A percentile compares a stretch with the other conserved stretches of the same genome.
Evolutionary conservation across 495 filamentous ascomycete genomes (phyloP).

Genomic region (Penicillium simplicissimum): DNA sequence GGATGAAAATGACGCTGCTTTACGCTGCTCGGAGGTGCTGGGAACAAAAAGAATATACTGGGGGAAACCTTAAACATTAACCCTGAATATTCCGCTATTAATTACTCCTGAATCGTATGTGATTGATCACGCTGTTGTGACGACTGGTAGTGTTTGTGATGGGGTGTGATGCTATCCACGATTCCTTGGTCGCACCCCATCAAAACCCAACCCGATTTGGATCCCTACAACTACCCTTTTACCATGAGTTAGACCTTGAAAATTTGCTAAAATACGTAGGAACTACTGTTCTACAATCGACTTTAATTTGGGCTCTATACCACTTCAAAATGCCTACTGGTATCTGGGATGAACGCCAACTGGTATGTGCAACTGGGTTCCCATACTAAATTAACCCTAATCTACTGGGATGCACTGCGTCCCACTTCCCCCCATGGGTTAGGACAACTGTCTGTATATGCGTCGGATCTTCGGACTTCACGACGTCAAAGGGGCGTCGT

Average conservation of each 20-base stretch:
- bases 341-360: not conserved
- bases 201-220: not conserved
- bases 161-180: not conserved
- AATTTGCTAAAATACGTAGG: not conserved
- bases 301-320: not conserved
- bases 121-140: no score
- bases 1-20: no score
- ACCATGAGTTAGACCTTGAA: not conserved
- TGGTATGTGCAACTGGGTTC: not conserved
- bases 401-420: not conserved
- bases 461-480: no score
- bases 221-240: not conserved
- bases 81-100: no score
- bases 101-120: no score
- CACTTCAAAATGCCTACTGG: not conserved
- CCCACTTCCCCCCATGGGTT: not conserved
- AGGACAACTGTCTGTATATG: no score
- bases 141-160: no score
- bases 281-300: not conserved
- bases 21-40: no score
- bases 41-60: no score
- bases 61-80: no score
- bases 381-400: not conserved
- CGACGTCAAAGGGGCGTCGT: no score
- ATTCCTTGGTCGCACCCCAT: not conserved